Evolutionary conservation across 345 rosid genomes (phyloP).

Genomic region (Dovyalis caffra): DNA sequence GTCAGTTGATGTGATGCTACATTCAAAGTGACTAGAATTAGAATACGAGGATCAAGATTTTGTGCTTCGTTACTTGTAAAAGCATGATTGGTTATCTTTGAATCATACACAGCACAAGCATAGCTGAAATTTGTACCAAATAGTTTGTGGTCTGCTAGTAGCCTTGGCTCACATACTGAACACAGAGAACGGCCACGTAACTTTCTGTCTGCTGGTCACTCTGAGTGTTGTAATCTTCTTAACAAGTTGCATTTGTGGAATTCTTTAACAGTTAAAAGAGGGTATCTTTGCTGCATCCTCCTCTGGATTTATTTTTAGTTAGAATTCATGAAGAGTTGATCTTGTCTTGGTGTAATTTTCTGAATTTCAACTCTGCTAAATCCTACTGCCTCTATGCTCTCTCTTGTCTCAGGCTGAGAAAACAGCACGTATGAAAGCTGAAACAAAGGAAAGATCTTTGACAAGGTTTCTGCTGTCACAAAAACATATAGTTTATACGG

Average conservation of each 20-base stretch:
- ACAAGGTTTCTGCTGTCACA: conserved; percentile 78
- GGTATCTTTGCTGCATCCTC: not conserved
- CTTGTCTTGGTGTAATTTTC: conserved; percentile 3
- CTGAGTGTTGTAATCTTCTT: not conserved
- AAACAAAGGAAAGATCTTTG: conserved; percentile 65
- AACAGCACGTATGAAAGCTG: conserved; percentile 66
- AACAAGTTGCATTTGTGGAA: not conserved
- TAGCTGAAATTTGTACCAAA: not conserved
- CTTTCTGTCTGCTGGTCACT: not conserved
- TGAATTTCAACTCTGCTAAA: conserved; percentile 5
- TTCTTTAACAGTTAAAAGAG: not conserved
- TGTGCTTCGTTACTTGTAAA: not conserved
- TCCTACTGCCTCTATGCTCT: conserved; percentile 13
- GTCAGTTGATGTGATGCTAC: conserved; percentile 35
- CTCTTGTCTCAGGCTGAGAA: conserved; percentile 54
- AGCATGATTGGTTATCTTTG: not conserved
- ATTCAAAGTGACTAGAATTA: conserved; percentile 2
- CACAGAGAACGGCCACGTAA: not conserved
- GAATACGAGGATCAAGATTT: not conserved
- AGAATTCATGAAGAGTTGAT: not conserved
- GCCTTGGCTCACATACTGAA: not conserved
- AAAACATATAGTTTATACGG: conserved; percentile 76
- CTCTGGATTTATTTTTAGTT: conserved; percentile 13
- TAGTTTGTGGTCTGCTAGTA: not conserved
- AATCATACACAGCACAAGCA: not conserved